phyloP scores from a whole-genome alignment of 345 rosid genomes.

The Dipteronia sinensis region DNA sequence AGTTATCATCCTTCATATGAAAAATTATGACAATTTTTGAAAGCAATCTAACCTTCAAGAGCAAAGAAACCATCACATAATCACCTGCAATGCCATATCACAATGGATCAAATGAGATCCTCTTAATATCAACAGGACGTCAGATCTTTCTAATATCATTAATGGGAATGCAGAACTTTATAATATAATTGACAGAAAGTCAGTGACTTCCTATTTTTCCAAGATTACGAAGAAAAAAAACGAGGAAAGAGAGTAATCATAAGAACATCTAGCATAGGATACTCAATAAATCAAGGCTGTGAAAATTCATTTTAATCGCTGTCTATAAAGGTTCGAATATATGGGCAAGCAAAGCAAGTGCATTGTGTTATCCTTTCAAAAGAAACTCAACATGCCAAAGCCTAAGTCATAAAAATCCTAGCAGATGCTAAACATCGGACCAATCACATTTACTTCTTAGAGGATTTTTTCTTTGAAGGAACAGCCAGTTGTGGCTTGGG shows the following conservation, averaged over 20 bases:
- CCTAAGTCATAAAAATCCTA: slow-evolving; percentile 8
- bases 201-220: neutral
- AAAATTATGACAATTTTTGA: neutral
- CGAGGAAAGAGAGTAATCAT: neutral
- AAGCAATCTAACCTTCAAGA: neutral
- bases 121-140: neutral
- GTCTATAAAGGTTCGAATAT: neutral
- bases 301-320: neutral
- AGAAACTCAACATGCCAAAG: neutral
- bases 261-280: neutral
- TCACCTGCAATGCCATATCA: neutral
- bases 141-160: neutral
- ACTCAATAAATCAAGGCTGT: neutral
- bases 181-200: neutral
- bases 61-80: neutral
- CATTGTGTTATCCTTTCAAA: slow-evolving; percentile 9
- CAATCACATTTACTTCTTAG: slow-evolving; percentile 48
- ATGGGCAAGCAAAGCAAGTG: neutral
- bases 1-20: neutral
- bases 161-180: neutral
- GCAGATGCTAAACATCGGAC: slow-evolving; percentile 4
- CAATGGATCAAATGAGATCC: neutral
- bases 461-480: slow-evolving; percentile 58
- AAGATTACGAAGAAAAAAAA: neutral
- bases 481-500: slow-evolving; percentile 64